phyloP scores from a whole-genome alignment of 441 rosid genomes.

The Isatis lusitanica region DNA sequence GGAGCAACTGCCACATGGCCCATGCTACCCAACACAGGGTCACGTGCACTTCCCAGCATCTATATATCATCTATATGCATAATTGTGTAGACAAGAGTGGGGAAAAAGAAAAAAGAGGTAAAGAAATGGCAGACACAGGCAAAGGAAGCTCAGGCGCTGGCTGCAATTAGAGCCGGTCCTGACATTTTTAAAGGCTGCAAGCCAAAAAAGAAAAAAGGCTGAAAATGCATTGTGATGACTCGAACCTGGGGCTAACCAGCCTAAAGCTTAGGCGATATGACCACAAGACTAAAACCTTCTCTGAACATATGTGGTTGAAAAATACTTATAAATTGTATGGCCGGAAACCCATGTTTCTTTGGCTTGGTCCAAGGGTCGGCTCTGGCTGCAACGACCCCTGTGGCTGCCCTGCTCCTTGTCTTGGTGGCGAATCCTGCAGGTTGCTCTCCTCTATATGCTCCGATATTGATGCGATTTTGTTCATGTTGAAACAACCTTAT shows the following conservation, averaged over 20 bases:
- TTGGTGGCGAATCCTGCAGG: slow-evolving; percentile 54
- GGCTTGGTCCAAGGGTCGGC: too few relatives aligned
- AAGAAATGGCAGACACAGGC: slow-evolving; percentile 44
- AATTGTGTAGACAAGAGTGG: background rate
- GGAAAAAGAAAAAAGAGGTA: background rate
- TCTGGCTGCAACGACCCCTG: slow-evolving; percentile 50
- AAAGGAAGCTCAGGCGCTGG: slow-evolving; percentile 18
- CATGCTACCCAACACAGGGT: background rate
- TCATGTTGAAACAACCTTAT: background rate
- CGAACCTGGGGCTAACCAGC: too few relatives aligned
- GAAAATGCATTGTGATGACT: too few relatives aligned
- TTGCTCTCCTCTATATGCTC: background rate
- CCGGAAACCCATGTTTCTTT: too few relatives aligned
- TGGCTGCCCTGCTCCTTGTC: slow-evolving; percentile 65
- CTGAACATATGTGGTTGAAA: too few relatives aligned
- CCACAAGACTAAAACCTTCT: too few relatives aligned
- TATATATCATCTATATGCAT: slow-evolving; percentile 1
- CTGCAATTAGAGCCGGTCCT: too few relatives aligned
- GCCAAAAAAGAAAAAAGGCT: too few relatives aligned
- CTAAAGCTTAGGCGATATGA: too few relatives aligned
- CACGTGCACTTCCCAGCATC: slow-evolving; percentile 16
- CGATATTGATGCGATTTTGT: background rate
- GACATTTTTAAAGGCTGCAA: too few relatives aligned
- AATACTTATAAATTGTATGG: too few relatives aligned
- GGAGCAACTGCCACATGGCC: slow-evolving; percentile 26